Base-by-base conservation (phyloP, 805 yeast species). In the Saccharomycopsis sp. region DNA sequence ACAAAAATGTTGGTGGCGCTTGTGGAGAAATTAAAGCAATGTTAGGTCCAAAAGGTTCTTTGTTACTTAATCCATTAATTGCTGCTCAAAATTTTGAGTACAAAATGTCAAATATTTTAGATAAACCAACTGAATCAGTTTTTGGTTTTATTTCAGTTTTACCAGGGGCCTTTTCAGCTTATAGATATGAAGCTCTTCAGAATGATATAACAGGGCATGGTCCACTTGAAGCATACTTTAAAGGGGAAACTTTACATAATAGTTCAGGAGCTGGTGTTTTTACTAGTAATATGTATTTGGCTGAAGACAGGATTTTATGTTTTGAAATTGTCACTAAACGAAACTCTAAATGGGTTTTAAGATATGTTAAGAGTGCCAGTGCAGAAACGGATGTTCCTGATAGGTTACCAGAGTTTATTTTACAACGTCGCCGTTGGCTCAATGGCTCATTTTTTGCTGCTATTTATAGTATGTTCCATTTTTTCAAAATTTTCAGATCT, bases 311-410 rank as follows among this genome's bases (percentile, higher is more conserved):
- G 60, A 87, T 89, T 41, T 66, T 89, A 51, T 89, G 97, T 70
- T 89, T 85, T 64, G 97, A 89, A 61, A 69, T 89, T 41, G 94
- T 89, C 14, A 92, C 96, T 2, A 92, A 89, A 54, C 67, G 67
- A 44, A 62, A 72, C 36, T 70, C 77, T 48, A 69, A 75, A 46
- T 89, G 96, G 84, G 63, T 85, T 17, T 70, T 89, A 51, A 74
- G 78, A 51, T 89, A 87, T 54, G 95, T 89, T 51, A 82, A 82
- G 54, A 72, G 79, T 41, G 95, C 96, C 4, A 73, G 74, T 48
- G 97, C 96, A 0, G 88, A 84, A 49, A 92, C 97, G 2, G 97
- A 92, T 70, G 97, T 88, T 37, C 97, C 97, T 8, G 95, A 84
- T 51, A 67, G 72, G 27, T 70, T 92, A 28, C 77, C 92, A 18